Evolutionary conservation across 345 rosid species (phyloP).

Genomic region (Erysimum cheiranthoides): DNA sequence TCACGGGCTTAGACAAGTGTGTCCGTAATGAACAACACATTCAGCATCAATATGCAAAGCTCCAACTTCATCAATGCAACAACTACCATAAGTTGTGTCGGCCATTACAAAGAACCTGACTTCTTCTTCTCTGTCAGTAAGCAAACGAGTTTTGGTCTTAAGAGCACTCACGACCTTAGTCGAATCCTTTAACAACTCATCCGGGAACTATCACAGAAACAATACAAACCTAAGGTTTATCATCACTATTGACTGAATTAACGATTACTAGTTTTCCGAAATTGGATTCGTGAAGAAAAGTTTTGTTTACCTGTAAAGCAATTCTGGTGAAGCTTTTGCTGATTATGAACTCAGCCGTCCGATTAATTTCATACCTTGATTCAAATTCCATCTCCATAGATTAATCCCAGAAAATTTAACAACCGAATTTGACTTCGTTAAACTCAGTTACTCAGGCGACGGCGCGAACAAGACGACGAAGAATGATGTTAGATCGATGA

Average conservation of each 20-base stretch:
- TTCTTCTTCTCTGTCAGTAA: conserved; percentile 46
- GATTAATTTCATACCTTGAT: conserved; percentile 56
- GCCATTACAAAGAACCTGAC: conserved; percentile 85
- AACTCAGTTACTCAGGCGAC: too few species aligned
- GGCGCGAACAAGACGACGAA: too few species aligned
- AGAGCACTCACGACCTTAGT: conserved; percentile 61
- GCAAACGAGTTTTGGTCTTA: conserved; percentile 45
- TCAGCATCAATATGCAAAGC: conserved; percentile 76
- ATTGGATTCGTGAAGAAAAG: too few species aligned
- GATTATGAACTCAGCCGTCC: conserved; percentile 71
- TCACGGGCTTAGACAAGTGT: conserved; percentile 94
- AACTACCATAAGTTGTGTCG: conserved; percentile 88
- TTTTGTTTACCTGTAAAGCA: conserved; percentile 71
- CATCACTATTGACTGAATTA: neutral
- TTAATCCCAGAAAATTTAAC: neutral
- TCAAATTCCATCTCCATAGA: conserved; percentile 58
- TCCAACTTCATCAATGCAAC: conserved; percentile 93
- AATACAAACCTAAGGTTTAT: conserved; percentile 12
- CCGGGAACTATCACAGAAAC: conserved; percentile 67
- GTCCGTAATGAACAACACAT: conserved; percentile 92
- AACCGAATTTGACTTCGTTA: too few species aligned
- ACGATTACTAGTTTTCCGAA: neutral
- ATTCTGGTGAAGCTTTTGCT: conserved; percentile 63
- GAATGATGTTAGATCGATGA: too few species aligned
- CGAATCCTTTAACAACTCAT: conserved; percentile 76